Base-by-base conservation (phyloP, 2,329 filamentous ascomycete species). In the Sarocladium oryzae region DNA sequence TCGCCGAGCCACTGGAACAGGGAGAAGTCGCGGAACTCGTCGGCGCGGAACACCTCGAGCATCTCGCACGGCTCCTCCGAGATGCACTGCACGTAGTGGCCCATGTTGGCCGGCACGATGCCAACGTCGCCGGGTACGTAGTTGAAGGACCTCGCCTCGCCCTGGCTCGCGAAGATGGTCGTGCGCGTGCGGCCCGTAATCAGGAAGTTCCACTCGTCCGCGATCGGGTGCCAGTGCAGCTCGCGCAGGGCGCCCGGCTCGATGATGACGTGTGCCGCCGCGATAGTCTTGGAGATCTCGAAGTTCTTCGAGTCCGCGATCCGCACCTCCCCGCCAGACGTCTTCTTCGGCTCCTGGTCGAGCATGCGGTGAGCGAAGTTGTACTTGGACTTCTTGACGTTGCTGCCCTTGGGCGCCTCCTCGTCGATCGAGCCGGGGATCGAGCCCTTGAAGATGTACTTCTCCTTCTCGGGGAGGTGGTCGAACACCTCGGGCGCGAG, bases 201-300 rank as follows among this genome's bases (percentile, higher is more conserved):
- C 71, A 91, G 89, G 67, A 87, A 91, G 6, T 82, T 86, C 86
- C 86, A 91, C 65, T 90, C 86, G 60, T 90, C 87, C 11, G 85
- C 85, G 40, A 81, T 82, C 1, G 86, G 85, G 61, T 91, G 87
- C 87, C 87, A 91, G 70, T 91, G 87, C 76, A 91, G 89, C 69
- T 89, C 86, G 9, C 86, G 78, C 62, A 90, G 72, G 0, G 84
- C 85, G 13, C 85, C 85, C 0, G 86, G 86, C 56, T 85, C 72
- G 54, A 91, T 86, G 33, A 78, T 78, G 16, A 88, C 77, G 59
- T 89, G 78, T 1, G 85, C 87, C 1, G 86, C 86, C 0, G 86
- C 85, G 18, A 90, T 78, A 0, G 83, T 86, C 65, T 80, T 83
- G 41, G 86, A 87, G 54, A 89, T 77, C 26, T 82, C 81, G 63